Conservation (phyloP, 305 asterid species). For the Solanum chacoense region DNA sequence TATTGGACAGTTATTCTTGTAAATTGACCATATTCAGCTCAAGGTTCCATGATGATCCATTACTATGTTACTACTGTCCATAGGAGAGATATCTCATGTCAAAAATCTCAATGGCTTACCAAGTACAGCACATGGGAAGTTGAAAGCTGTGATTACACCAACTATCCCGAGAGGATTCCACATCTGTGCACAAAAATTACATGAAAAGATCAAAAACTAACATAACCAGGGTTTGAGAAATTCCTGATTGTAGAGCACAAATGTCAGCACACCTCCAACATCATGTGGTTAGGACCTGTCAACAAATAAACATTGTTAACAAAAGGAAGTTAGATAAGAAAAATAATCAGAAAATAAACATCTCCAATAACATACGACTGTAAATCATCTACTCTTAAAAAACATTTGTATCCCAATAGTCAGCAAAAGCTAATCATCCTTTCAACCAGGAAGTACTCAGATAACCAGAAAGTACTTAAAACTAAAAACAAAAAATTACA, state of each 20-base stretch:
- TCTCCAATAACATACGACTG: background rate
- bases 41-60: background rate
- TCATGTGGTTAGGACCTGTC: conserved; percentile 94
- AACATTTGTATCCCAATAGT: background rate
- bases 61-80: background rate
- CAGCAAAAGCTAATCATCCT: background rate
- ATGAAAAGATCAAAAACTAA: conserved; percentile 11
- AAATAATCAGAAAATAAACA: background rate
- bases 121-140: conserved; percentile 97
- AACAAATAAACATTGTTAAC: conserved; percentile 2
- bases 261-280: conserved; percentile 77
- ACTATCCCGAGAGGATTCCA: conserved; percentile 98
- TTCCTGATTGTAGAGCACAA: background rate
- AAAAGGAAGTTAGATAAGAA: background rate
- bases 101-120: conserved; percentile 40
- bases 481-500: background rate
- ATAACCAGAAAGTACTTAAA: background rate
- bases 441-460: background rate
- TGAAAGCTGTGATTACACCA: conserved; percentile 93
- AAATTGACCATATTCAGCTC: background rate
- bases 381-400: background rate
- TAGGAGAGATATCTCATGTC: background rate
- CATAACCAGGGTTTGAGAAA: background rate
- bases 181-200: conserved; percentile 39
- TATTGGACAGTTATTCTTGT: background rate